These are phyloP conservation scores for Penicillium griseofulvum DNA, from an alignment of 2,329 filamentous ascomycete species.

Conservation along the genomic window DNA sequence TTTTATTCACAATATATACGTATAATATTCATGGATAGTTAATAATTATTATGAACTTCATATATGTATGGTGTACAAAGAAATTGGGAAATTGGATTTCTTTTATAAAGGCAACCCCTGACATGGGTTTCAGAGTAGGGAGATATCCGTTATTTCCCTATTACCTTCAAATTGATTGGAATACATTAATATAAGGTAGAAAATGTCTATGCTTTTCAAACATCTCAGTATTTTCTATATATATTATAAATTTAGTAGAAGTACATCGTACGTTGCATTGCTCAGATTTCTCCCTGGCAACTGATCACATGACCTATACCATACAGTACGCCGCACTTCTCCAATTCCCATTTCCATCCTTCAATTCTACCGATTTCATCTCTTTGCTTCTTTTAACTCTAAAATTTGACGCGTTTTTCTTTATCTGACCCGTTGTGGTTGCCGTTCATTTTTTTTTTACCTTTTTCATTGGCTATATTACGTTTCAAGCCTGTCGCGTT, in stretches of 20 bases:
- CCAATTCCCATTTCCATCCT: slow-evolving; percentile 6
- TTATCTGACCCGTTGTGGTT: slow-evolving; percentile 7
- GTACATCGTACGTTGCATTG: not conserved
- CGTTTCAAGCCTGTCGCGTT: slow-evolving; percentile 7
- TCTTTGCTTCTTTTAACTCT: not conserved
- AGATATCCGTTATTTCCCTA: not conserved
- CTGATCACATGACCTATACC: slow-evolving; percentile 9
- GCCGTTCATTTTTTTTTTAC: slow-evolving; percentile 2
- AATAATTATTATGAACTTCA: too few relatives aligned
- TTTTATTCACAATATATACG: not conserved
- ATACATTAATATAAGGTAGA: not conserved
- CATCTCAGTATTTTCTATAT: not conserved
- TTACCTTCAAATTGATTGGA: not conserved
- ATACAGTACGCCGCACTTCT: slow-evolving; percentile 4
- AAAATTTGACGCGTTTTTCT: not conserved
- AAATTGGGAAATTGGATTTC: not conserved
- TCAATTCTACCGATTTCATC: not conserved
- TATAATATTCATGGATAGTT: too few relatives aligned
- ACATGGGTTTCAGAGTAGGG: not conserved
- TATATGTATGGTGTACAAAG: too few relatives aligned
- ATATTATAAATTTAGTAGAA: not conserved
- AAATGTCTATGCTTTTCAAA: not conserved
- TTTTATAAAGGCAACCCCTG: not conserved
- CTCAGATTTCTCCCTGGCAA: slow-evolving; percentile 9
- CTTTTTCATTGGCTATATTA: slow-evolving; percentile 19